A percentile compares a stretch with the other conserved stretches of the same genome.
phyloP scores from a whole-genome alignment of 345 rosid genomes.

The Citrus reticulata region DNA sequence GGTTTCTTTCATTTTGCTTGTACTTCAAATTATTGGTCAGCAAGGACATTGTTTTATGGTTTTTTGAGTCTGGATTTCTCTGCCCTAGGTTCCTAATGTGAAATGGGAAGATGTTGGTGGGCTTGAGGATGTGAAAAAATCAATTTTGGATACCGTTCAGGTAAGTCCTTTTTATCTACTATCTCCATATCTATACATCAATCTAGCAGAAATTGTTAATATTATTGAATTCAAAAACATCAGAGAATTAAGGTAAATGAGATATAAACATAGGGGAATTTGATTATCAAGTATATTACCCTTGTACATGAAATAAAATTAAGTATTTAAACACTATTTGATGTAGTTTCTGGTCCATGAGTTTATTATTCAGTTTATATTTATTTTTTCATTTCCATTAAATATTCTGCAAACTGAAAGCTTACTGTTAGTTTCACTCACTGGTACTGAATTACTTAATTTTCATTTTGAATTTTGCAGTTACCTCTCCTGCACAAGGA shows the following conservation, averaged over 20 bases:
- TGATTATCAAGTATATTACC: background rate
- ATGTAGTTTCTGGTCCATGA: background rate
- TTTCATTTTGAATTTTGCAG: constrained; percentile 26
- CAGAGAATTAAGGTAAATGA: background rate
- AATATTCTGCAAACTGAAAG: constrained; percentile 2
- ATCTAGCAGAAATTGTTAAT: background rate
- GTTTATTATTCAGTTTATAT: background rate
- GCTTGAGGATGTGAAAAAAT: constrained; percentile 92
- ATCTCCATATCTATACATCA: background rate
- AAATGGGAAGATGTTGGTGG: constrained; percentile 99
- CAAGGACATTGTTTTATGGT: background rate
- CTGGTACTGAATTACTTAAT: background rate
- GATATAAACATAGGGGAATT: background rate
- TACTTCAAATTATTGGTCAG: background rate
- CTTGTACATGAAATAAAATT: background rate
- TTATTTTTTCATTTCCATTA: background rate
- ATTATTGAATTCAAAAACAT: background rate
- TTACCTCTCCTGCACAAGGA: constrained; percentile 92
- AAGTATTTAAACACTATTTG: constrained; percentile 1
- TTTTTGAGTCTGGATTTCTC: constrained; percentile 13
- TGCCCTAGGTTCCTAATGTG: constrained; percentile 75
- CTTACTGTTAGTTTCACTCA: background rate
- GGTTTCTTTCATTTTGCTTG: background rate
- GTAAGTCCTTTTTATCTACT: constrained; percentile 20
- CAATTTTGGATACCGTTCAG: constrained; percentile 96